A percentile compares a stretch with the other conserved stretches of the same genome.
phyloP scores from a whole-genome alignment of 495 filamentous ascomycete species.

The Chaetomium tenue region DNA sequence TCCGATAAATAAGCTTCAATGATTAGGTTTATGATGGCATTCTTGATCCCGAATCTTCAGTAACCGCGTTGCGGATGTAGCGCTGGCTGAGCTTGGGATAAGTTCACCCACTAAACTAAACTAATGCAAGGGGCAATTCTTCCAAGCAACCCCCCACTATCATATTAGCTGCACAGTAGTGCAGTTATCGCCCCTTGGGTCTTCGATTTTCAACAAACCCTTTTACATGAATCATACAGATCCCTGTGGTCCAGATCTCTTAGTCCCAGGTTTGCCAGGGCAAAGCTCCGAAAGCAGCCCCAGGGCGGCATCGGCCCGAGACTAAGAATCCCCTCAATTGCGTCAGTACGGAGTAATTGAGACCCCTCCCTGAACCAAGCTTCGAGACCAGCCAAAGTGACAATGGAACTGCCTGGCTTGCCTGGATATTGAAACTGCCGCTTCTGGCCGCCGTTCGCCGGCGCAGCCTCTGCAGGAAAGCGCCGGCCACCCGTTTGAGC shows the following conservation, averaged over 20 bases:
- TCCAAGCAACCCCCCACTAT: too few relatives aligned
- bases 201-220: too few relatives aligned
- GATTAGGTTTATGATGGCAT: too few relatives aligned
- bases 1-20: too few relatives aligned
- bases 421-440: neutral
- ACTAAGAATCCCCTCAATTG: constrained; percentile 7
- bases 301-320: constrained; percentile 1
- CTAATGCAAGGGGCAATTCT: too few relatives aligned
- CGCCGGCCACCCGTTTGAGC: constrained; percentile 1
- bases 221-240: neutral
- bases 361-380: too few relatives aligned
- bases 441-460: neutral
- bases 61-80: too few relatives aligned
- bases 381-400: neutral
- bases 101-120: too few relatives aligned
- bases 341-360: constrained; percentile 10
- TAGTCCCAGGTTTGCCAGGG: neutral
- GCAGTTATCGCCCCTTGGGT: too few relatives aligned
- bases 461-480: neutral
- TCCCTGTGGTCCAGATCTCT: neutral
- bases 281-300: neutral
- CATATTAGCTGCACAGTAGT: too few relatives aligned
- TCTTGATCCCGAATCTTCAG: too few relatives aligned
- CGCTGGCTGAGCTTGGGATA: too few relatives aligned
- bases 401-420: neutral